Base-by-base conservation (phyloP, 2,329 filamentous ascomycete species). In the Diaporthe capsici region DNA sequence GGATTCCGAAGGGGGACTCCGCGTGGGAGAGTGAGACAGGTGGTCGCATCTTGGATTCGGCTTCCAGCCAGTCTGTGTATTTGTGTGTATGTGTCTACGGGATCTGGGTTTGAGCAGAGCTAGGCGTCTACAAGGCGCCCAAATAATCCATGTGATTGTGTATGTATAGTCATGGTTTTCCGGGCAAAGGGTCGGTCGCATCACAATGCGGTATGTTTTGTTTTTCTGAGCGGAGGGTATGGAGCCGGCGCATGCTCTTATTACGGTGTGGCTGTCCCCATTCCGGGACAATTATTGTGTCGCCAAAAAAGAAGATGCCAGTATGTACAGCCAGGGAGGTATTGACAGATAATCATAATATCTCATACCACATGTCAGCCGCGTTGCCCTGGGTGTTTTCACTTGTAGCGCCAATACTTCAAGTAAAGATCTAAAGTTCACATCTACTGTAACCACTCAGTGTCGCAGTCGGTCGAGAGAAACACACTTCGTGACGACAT, bases 101-200 rank as follows among this genome's bases (percentile, higher is more conserved):
- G n/a, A 49, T 70, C n/a, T 55, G 34, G 65, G 10, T 28, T 42
- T 25, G 17, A 31, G 49, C 13, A 28, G 34, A 34, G 65, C 47
- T 42, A 70, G 34, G 65, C n/a, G 49, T 70, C 49, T 55, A 28
- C 15, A 17, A 55, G 49, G 65, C 28, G 22, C 34, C 5, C 49
- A 22, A 55, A 42, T 22, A 22, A 28, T 25, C 49, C 49, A 28
- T 31, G 25, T 17, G 47, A 37, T 10, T 68, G 7, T 53, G 47
- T 53, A 10, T 70, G n/a, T 70, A 42, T 70, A 42, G 49, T 8
- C 49, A 42, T 28, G 49, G 49, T 42, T 55, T 53, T 22, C 34
- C 49, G n/a, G 47, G 65, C 20, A 51, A 53, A 39, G 49, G 65
- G 49, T 15, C 49, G 65, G 34, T 70, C 37, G 49, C 65, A 70